These are phyloP conservation scores for Apiospora rasikravindrae DNA, from an alignment of 2,329 filamentous ascomycete species.

Conservation along the genomic window DNA sequence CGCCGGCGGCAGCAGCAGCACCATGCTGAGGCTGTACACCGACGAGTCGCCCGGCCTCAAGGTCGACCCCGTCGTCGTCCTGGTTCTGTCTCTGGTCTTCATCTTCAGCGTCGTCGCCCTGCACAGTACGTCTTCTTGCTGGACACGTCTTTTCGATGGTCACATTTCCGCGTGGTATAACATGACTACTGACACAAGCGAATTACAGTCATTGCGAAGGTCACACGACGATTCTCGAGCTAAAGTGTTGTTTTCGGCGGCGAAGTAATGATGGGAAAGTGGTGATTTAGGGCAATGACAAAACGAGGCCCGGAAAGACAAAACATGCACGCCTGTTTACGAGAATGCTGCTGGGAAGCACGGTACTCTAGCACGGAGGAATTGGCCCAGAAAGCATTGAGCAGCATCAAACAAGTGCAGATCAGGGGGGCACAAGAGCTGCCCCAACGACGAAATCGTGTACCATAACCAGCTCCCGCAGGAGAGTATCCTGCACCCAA, in stretches of 20 bases:
- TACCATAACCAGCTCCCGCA: slow-evolving; percentile 15
- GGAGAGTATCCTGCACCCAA: slow-evolving; percentile 10
- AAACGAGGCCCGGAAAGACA: not conserved
- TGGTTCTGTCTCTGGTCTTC: slow-evolving; percentile 95
- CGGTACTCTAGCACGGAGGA: slow-evolving; percentile 7
- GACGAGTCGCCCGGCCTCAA: slow-evolving; percentile 97
- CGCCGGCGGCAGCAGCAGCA: slow-evolving; percentile 94
- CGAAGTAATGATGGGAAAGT: slow-evolving; percentile 9
- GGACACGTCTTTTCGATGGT: not conserved
- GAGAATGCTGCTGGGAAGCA: not conserved
- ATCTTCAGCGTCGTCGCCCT: slow-evolving; percentile 98
- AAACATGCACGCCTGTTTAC: slow-evolving; percentile 4
- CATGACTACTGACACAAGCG: slow-evolving; percentile 21
- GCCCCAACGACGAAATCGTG: not conserved
- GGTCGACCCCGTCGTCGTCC: slow-evolving; percentile 96
- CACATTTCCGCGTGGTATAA: not conserved
- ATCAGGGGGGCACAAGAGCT: not conserved
- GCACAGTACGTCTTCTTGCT: slow-evolving; percentile 74
- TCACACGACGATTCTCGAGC: slow-evolving; percentile 85
- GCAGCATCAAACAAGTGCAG: not conserved
- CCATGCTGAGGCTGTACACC: slow-evolving; percentile 99
- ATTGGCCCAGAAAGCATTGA: not conserved
- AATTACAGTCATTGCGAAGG: slow-evolving; percentile 84
- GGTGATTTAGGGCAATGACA: not conserved
- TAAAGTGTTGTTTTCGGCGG: slow-evolving; percentile 41